A percentile compares a stretch with the other conserved stretches of the same genome.
Conservation (phyloP, 768 basidiomycete species). For the Amanita muscaria region DNA sequence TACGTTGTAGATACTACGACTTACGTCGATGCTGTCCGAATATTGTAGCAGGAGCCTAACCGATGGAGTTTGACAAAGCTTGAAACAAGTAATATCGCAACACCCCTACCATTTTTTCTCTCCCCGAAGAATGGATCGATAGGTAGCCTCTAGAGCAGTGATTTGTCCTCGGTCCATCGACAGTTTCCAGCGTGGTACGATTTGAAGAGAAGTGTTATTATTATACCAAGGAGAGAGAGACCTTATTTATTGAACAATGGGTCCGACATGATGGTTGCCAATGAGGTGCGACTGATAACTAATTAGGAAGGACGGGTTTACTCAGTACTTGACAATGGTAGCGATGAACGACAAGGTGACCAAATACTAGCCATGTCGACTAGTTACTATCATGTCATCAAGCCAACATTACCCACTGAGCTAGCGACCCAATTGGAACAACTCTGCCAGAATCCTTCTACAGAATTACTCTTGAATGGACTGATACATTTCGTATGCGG, state of each 20-base stretch:
- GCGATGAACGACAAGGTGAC: too few relatives aligned
- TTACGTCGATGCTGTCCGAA: neutral
- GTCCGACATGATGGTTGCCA: constrained; percentile 6
- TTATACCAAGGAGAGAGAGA: neutral
- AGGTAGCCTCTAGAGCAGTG: neutral
- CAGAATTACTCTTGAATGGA: constrained; percentile 30
- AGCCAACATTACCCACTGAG: constrained; percentile 26
- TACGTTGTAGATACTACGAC: neutral
- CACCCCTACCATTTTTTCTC: constrained; percentile 3
- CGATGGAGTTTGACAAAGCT: too few relatives aligned
- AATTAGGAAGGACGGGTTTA: too few relatives aligned
- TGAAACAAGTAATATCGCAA: neutral
- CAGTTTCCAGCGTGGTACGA: neutral
- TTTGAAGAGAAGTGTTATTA: neutral
- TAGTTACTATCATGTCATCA: constrained; percentile 24
- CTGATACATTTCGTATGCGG: constrained; percentile 36
- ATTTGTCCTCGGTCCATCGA: constrained; percentile 1
- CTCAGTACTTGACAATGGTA: too few relatives aligned
- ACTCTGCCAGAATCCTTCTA: constrained; percentile 24
- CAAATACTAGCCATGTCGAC: too few relatives aligned
- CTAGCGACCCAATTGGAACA: constrained; percentile 24
- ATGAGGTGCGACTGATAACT: neutral
- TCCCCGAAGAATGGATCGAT: constrained; percentile 2
- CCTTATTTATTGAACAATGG: neutral
- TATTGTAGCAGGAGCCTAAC: constrained; percentile 4